Conservation (phyloP, 306 rosid genomes). For the Medicago arabica region DNA sequence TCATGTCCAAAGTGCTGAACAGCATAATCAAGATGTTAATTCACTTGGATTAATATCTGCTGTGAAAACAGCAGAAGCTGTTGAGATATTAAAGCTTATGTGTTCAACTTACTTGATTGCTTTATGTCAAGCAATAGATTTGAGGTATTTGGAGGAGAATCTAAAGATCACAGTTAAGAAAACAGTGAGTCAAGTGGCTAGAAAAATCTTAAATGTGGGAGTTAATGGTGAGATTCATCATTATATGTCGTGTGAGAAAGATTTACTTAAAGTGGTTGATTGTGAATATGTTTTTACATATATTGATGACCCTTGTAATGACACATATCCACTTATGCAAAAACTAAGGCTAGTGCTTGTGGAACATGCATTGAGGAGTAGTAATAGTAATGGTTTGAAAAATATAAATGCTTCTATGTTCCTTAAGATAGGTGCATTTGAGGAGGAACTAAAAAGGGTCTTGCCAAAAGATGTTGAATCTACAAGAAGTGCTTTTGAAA, state of each 20-base stretch:
- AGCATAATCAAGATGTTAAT: conserved; percentile 52
- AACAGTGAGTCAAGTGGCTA: conserved; percentile 49
- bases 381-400: conserved; percentile 34
- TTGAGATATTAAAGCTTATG: conserved; percentile 57
- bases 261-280: conserved; percentile 49
- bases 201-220: conserved; percentile 42
- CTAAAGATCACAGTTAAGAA: conserved; percentile 42
- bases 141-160: conserved; percentile 59
- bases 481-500: conserved; percentile 43
- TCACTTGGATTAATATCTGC: conserved; percentile 58
- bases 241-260: conserved; percentile 50
- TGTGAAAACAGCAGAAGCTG: conserved; percentile 49
- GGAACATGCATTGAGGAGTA: conserved; percentile 44
- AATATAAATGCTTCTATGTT: conserved; percentile 42
- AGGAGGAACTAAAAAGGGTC: conserved; percentile 48
- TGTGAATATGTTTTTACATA: conserved; percentile 48
- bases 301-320: conserved; percentile 51
- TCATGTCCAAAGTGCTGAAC: conserved; percentile 52
- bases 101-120: conserved; percentile 48
- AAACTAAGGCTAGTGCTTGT: conserved; percentile 50
- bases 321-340: conserved; percentile 47
- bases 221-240: conserved; percentile 47
- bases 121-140: conserved; percentile 60
- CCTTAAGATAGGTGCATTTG: conserved; percentile 48
- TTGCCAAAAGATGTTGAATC: conserved; percentile 50